Evolutionary conservation across 345 rosid species (phyloP).

Genomic region (Lepidium sativum): DNA sequence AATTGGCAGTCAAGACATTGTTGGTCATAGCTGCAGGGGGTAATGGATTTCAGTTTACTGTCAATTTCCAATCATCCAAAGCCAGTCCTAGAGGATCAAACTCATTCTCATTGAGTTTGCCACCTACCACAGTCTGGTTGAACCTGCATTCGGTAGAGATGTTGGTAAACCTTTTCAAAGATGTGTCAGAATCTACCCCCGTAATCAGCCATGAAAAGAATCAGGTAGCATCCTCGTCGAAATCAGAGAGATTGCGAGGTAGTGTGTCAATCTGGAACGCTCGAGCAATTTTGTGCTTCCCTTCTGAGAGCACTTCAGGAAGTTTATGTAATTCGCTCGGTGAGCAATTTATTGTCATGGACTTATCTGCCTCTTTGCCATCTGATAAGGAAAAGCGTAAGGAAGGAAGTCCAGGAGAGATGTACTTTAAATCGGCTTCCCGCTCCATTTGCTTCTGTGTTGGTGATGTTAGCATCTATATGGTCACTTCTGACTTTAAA

Average conservation of each 20-base stretch:
- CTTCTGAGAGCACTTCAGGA: constrained; percentile 39
- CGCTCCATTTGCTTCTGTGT: constrained; percentile 46
- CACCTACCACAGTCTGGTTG: constrained; percentile 64
- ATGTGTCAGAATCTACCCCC: constrained; percentile 36
- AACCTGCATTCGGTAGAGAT: constrained; percentile 42
- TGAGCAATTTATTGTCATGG: constrained; percentile 64
- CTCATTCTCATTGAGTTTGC: constrained; percentile 57
- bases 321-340: constrained; percentile 31
- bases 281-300: constrained; percentile 67
- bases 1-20: constrained; percentile 40
- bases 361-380: constrained; percentile 40
- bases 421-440: constrained; percentile 31
- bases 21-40: constrained; percentile 56
- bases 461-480: constrained; percentile 49
- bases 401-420: constrained; percentile 33
- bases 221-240: constrained; percentile 29
- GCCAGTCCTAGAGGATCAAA: constrained; percentile 31
- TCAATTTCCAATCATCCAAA: constrained; percentile 32
- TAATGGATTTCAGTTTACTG: constrained; percentile 35
- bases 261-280: constrained; percentile 52
- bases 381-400: constrained; percentile 26
- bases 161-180: constrained; percentile 48
- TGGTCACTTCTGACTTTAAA: constrained; percentile 41
- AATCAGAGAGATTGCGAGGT: constrained; percentile 45
- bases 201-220: constrained; percentile 19